A percentile compares a stretch with the other conserved stretches of the same genome.
phyloP scores from a whole-genome alignment of 768 basidiomycete species.

The Lentinula sp. region DNA sequence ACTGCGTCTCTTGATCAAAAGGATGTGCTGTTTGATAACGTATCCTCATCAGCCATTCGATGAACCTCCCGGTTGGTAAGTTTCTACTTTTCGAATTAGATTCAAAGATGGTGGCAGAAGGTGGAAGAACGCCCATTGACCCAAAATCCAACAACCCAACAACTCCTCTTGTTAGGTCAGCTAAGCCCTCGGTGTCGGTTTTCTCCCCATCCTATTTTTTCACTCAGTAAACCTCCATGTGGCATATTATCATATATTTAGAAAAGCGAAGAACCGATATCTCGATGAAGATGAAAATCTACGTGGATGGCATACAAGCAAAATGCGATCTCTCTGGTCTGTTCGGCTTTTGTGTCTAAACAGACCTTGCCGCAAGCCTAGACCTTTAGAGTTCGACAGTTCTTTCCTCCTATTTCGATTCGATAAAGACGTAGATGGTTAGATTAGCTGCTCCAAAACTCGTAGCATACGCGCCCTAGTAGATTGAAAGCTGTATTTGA shows the following conservation, averaged over 20 bases:
- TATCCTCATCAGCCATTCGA: neutral
- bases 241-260: no score
- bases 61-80: neutral
- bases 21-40: neutral
- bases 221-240: no score
- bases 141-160: neutral
- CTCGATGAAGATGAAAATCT: neutral
- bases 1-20: neutral
- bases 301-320: neutral
- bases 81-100: neutral
- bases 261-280: neutral
- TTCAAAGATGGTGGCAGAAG: neutral
- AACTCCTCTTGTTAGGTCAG: neutral
- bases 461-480: neutral
- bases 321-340: neutral
- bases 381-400: neutral
- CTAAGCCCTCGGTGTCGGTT: neutral
- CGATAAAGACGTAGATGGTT: neutral
- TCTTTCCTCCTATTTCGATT: neutral
- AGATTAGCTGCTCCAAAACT: neutral
- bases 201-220: neutral
- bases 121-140: neutral
- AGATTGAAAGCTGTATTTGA: neutral
- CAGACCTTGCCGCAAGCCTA: neutral
- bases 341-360: neutral